These are phyloP conservation scores for Linnemannia hyalina DNA, from an alignment of 192 early-diverging fungal species.

Conservation along the genomic window DNA sequence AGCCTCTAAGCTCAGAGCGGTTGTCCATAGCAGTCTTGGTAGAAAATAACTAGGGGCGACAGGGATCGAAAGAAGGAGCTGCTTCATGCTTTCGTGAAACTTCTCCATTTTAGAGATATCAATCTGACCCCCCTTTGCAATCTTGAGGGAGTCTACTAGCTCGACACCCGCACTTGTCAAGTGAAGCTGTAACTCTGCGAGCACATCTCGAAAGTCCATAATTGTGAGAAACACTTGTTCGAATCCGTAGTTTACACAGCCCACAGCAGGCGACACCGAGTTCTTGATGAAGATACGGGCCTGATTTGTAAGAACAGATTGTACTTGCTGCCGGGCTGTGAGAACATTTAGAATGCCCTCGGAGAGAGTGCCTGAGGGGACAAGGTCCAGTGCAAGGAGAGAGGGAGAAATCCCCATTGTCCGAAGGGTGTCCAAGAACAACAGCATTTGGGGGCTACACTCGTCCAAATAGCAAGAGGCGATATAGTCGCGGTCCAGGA, in stretches of 20 bases:
- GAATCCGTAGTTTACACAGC: neutral
- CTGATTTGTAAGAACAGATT: neutral
- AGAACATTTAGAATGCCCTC: neutral
- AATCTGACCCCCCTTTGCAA: too few relatives aligned
- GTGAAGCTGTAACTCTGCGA: neutral
- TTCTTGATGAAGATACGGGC: neutral
- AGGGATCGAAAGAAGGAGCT: neutral
- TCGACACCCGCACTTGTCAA: neutral
- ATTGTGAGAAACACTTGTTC: neutral
- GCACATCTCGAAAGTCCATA: neutral
- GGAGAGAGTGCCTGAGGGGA: neutral
- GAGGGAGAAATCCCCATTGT: neutral
- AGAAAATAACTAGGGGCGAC: slow-evolving; percentile 8
- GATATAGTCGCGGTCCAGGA: slow-evolving; percentile 24
- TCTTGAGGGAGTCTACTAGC: neutral
- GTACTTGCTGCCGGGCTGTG: neutral
- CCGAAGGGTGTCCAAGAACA: slow-evolving; percentile 20
- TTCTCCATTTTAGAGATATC: neutral
- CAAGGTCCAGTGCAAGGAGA: neutral
- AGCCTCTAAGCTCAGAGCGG: neutral
- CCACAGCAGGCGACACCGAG: neutral
- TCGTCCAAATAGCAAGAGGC: slow-evolving; percentile 22
- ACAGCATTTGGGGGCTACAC: slow-evolving; percentile 5
- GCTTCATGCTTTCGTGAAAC: neutral
- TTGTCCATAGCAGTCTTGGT: slow-evolving; percentile 7